Evolutionary conservation across 768 basidiomycete species (phyloP).

Genomic region (Cantharellus cinnabarinus): DNA sequence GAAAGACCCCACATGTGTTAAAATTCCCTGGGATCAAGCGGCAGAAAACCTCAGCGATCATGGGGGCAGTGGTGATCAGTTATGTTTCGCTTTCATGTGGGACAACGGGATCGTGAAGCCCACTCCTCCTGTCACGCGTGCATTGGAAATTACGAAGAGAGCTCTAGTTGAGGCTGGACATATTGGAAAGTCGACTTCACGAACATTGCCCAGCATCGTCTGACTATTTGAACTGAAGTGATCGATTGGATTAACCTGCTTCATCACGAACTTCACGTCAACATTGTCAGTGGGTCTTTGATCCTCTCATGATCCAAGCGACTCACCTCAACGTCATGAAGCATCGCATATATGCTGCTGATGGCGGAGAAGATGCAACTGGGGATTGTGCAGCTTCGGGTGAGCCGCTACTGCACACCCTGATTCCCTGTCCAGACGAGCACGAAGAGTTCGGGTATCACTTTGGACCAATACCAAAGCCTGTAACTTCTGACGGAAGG

Average conservation of each 20-base stretch:
- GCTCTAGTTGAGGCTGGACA: slow-evolving; percentile 45
- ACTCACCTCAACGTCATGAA: not conserved
- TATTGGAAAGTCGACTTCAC: slow-evolving; percentile 24
- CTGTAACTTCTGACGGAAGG: not conserved
- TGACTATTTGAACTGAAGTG: slow-evolving; percentile 21
- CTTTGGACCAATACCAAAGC: slow-evolving; percentile 2
- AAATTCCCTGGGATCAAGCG: slow-evolving; percentile 44
- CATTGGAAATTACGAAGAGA: slow-evolving; percentile 31
- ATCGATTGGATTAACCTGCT: slow-evolving; percentile 46
- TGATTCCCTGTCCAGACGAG: slow-evolving; percentile 18
- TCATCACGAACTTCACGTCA: slow-evolving; percentile 26
- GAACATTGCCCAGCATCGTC: slow-evolving; percentile 3
- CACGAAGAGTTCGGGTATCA: not conserved
- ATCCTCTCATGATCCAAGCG: not conserved
- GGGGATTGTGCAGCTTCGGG: slow-evolving; percentile 14
- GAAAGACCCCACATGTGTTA: slow-evolving; percentile 36
- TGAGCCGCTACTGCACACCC: slow-evolving; percentile 35
- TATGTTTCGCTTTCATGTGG: slow-evolving; percentile 44
- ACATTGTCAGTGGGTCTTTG: slow-evolving; percentile 19
- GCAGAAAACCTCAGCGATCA: slow-evolving; percentile 19
- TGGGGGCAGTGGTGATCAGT: slow-evolving; percentile 18
- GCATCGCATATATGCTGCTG: slow-evolving; percentile 26
- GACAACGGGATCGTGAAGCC: slow-evolving; percentile 40
- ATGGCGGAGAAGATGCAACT: slow-evolving; percentile 26
- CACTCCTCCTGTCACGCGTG: slow-evolving; percentile 43